Base-by-base conservation (phyloP, 768 basidiomycete genomes). In the Erythrobasidium yunnanense region DNA sequence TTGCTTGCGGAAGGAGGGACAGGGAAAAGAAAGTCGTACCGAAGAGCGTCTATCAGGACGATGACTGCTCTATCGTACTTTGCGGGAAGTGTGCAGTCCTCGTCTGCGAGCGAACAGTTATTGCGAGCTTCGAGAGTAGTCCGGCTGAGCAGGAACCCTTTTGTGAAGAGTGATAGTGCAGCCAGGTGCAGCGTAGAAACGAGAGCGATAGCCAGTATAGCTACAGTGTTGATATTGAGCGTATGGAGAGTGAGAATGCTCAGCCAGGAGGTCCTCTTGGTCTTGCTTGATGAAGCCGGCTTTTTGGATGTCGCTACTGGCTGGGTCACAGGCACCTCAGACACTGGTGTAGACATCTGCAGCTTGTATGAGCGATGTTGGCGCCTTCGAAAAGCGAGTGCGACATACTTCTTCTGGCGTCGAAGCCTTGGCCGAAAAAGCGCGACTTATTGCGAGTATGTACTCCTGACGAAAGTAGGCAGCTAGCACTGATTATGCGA, bases 11-110 rank as follows among this genome's bases (percentile, higher is more conserved):
- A 50, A 1, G 71, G 68, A 0, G 75, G 73, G 62, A 85, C 74
- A 1, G 86, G 83, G 0, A 88, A 81, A 49, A 97, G 77, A 75
- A 97, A 97, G 77, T 99, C 93, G 73, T 90, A 92, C 1, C 95
- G 86, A 23, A 99, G 80, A 0, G 93, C 82, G 76, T 97, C 95
- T 70, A 99, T 87, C 58, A 97, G 82, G 69, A 99, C 80, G 42
- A 95, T 66, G 27, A 97, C 81, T 4, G 88, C 87, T 70, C 87
- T 84, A 68, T 81, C 81, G 79, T 92, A 87, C 0, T 87, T 88
- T 0, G 84, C 80, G 22, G 76, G 72, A 6, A 84, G 77, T 7
- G 80, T 81, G 74, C 82, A 83, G 3, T 45, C 29, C 22, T 15
- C 68, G 3, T n/a, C 27, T 18, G 13, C 23, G 2, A 23, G 29